These are phyloP conservation scores for Schizopora paradoxa DNA, from an alignment of 1,284 basidiomycete species.

Conservation along the genomic window DNA sequence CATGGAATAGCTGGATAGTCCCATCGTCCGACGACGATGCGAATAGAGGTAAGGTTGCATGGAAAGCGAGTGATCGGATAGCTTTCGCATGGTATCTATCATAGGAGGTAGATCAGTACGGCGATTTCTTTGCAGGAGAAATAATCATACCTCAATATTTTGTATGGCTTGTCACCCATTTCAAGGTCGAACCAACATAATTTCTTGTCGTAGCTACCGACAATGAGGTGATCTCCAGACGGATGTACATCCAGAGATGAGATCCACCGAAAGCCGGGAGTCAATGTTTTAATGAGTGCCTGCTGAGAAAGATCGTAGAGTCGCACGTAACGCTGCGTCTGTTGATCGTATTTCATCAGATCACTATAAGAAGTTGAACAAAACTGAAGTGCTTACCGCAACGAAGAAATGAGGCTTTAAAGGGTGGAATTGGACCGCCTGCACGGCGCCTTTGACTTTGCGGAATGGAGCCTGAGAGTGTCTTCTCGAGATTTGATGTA, in stretches of 20 bases:
- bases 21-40: conserved; percentile 96
- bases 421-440: conserved; percentile 94
- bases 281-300: conserved; percentile 87
- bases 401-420: conserved; percentile 95
- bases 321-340: conserved; percentile 95
- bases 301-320: conserved; percentile 95
- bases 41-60: conserved; percentile 92
- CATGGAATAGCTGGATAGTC: conserved; percentile 95
- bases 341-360: conserved; percentile 9
- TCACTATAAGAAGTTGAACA: neutral
- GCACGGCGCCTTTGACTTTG: conserved; percentile 86
- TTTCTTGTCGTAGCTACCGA: conserved; percentile 96
- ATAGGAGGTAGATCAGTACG: conserved; percentile 3
- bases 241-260: conserved; percentile 96
- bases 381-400: conserved; percentile 55
- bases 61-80: conserved; percentile 88
- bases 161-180: conserved; percentile 93
- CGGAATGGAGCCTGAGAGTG: conserved; percentile 98
- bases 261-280: conserved; percentile 95
- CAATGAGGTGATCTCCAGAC: conserved; percentile 91
- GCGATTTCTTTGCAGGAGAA: conserved; percentile 2
- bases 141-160: conserved; percentile 70
- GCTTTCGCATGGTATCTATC: conserved; percentile 88
- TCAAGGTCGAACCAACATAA: conserved; percentile 99
- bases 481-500: conserved; percentile 90